Evolutionary conservation across 208 protist genomes (phyloP).

Genomic region (Acanthamoeba rhysodes): DNA sequence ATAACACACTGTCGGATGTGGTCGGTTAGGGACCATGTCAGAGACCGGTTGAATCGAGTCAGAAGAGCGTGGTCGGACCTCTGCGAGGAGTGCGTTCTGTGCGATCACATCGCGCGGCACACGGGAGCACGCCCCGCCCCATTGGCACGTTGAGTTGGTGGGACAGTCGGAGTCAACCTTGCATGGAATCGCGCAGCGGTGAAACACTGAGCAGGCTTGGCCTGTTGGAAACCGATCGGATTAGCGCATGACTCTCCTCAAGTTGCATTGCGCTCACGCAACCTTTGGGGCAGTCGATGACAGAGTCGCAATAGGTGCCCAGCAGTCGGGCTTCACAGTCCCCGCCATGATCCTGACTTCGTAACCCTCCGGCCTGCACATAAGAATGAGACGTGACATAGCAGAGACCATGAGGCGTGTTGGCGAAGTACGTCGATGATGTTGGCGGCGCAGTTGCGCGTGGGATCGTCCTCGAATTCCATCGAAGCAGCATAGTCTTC

Average conservation of each 20-base stretch:
- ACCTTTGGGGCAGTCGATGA: not conserved
- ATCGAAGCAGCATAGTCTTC: not conserved
- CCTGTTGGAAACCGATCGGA: not conserved
- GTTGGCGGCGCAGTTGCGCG: not conserved
- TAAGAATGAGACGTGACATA: too few species aligned
- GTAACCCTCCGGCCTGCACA: not conserved
- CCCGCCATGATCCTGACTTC: not conserved
- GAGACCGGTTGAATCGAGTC: not conserved
- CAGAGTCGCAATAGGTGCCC: constrained; percentile 11
- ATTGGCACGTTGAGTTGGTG: constrained; percentile 5
- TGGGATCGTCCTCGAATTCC: not conserved
- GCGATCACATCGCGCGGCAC: not conserved
- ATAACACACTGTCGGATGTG: not conserved
- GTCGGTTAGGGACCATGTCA: not conserved
- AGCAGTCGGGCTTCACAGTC: not conserved
- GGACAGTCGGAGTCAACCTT: not conserved
- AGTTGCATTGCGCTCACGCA: too few species aligned
- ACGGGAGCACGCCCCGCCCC: not conserved
- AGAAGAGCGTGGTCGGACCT: not conserved
- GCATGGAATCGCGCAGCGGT: constrained; percentile 30
- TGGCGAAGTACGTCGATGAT: not conserved
- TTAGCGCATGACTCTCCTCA: not conserved
- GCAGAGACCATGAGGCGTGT: not conserved
- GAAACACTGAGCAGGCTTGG: not conserved
- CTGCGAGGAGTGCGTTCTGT: not conserved